Conservation (phyloP, 768 basidiomycete genomes). For the Lactarius indigo region DNA sequence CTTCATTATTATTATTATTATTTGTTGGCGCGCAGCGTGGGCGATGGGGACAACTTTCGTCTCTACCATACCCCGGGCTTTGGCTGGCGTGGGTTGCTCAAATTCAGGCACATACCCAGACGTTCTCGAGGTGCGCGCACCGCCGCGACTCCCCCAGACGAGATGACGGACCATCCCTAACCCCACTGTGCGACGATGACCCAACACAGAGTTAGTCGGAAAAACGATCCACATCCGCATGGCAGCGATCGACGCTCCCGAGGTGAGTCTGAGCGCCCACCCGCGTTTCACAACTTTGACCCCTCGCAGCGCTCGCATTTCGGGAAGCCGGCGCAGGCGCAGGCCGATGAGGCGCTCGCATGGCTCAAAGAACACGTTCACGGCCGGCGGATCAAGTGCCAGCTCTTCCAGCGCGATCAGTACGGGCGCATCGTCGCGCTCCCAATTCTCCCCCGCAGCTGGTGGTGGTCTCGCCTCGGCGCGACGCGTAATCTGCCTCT, state of each 20-base stretch:
- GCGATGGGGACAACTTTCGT: slow-evolving; percentile 85
- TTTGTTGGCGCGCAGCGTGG: slow-evolving; percentile 49
- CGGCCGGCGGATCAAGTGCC: slow-evolving; percentile 63
- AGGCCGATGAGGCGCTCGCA: slow-evolving; percentile 64
- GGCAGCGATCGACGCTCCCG: slow-evolving; percentile 90
- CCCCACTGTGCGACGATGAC: background rate
- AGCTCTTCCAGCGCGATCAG: slow-evolving; percentile 74
- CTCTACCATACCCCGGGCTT: slow-evolving; percentile 81
- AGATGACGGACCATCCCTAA: background rate
- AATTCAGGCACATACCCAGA: slow-evolving; percentile 61
- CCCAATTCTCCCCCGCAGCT: slow-evolving; percentile 43
- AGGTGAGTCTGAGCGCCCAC: slow-evolving; percentile 43
- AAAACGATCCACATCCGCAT: slow-evolving; percentile 86
- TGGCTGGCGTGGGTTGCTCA: slow-evolving; percentile 72
- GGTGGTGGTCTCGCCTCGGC: slow-evolving; percentile 52
- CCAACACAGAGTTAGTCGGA: slow-evolving; percentile 58
- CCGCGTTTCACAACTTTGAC: background rate
- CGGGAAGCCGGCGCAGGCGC: slow-evolving; percentile 75
- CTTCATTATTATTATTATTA: background rate
- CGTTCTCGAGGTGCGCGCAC: slow-evolving; percentile 47
- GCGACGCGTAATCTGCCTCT: slow-evolving; percentile 39
- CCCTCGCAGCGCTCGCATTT: slow-evolving; percentile 67
- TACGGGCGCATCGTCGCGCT: slow-evolving; percentile 78
- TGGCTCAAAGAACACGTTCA: slow-evolving; percentile 63
- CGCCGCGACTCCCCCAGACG: background rate